Percentiles rank a stretch among this genome's conserved stretches.
Evolutionary conservation across 192 early-diverging fungal genomes (phyloP).

Genomic region (Entrophospora sp.): DNA sequence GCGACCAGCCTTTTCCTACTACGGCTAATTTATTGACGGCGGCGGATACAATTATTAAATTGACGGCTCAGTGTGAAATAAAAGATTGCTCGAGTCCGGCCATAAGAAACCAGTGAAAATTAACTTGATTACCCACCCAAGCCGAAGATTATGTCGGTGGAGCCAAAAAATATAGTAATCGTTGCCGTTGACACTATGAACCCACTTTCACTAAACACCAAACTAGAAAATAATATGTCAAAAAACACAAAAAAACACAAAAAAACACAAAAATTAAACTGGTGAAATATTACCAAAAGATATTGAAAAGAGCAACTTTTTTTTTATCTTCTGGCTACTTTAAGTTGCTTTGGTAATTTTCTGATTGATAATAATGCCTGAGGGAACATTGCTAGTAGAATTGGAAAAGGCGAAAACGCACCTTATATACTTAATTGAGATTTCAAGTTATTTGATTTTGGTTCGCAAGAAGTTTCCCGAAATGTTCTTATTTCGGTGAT

Average conservation of each 20-base stretch:
- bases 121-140: background rate
- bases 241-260: too few species aligned
- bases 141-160: conserved; percentile 1
- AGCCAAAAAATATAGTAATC: conserved; percentile 1
- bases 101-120: background rate
- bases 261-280: conserved; percentile 12
- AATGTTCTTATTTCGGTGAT: background rate
- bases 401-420: too few species aligned
- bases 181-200: background rate
- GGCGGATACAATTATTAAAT: background rate
- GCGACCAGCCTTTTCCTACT: background rate
- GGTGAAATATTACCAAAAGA: background rate
- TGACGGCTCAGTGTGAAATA: background rate
- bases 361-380: too few species aligned
- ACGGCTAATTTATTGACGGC: background rate
- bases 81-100: background rate
- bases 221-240: too few species aligned
- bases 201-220: too few species aligned
- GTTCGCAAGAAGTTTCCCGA: background rate
- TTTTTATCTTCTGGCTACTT: conserved; percentile 4
- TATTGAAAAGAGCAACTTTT: conserved; percentile 1
- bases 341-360: background rate
- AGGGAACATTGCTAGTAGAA: too few species aligned
- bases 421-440: too few species aligned
- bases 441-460: too few species aligned